These are phyloP conservation scores for Colletotrichum costaricense DNA, from an alignment of 2,329 filamentous ascomycete genomes.

Conservation along the genomic window DNA sequence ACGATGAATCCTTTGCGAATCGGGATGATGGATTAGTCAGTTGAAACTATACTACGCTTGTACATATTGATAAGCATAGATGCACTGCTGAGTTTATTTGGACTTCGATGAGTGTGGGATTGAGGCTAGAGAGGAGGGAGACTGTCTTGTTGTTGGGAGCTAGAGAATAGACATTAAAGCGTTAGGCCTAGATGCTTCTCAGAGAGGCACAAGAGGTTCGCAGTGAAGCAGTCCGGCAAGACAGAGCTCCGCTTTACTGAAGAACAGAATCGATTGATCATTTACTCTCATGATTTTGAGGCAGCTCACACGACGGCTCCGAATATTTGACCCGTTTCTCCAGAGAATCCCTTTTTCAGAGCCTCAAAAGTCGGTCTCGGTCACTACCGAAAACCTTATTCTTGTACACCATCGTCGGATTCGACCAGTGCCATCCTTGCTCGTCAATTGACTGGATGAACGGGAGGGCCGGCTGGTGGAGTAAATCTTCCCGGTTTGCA, in stretches of 20 bases:
- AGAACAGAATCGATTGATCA: neutral
- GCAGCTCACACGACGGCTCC: neutral
- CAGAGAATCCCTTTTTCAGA: neutral
- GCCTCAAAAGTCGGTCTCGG: neutral
- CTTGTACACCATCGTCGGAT: neutral
- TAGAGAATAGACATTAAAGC: too few relatives aligned
- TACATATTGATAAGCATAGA: neutral
- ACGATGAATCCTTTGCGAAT: neutral
- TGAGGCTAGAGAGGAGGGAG: too few relatives aligned
- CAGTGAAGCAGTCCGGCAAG: neutral
- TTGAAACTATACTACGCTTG: too few relatives aligned
- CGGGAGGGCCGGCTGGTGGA: neutral
- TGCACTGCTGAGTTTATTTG: neutral
- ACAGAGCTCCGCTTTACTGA: neutral
- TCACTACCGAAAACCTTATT: neutral
- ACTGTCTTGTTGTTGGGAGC: neutral
- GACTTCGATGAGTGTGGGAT: neutral
- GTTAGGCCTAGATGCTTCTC: too few relatives aligned
- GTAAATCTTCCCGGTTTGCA: neutral
- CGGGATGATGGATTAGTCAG: neutral
- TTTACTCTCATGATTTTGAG: neutral
- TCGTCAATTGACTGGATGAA: neutral
- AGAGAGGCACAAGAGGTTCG: neutral
- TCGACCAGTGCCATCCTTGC: neutral
- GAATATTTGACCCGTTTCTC: neutral